A percentile compares a stretch with the other conserved stretches of the same genome.
These are phyloP conservation scores for Erodium moschatum DNA, from an alignment of 441 rosid species.

Conservation along the genomic window DNA sequence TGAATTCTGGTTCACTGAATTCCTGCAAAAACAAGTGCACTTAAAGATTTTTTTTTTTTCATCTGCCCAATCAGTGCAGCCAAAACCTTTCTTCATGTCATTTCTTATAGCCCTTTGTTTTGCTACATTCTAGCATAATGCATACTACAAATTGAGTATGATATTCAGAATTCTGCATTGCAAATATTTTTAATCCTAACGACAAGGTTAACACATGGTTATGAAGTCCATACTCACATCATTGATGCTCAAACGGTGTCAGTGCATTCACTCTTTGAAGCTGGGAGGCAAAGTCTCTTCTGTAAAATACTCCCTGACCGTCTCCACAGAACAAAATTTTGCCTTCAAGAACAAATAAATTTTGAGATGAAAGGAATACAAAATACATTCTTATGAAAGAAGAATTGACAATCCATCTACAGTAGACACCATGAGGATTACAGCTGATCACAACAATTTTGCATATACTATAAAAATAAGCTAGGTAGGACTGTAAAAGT, in stretches of 20 bases:
- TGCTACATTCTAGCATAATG: background rate
- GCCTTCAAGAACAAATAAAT: constrained; percentile 40
- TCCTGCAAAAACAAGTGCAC: too few species aligned
- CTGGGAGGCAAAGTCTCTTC: constrained; percentile 57
- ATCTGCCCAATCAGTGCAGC: too few species aligned
- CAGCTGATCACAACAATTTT: background rate
- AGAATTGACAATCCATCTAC: background rate
- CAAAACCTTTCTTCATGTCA: background rate
- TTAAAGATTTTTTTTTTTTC: too few species aligned
- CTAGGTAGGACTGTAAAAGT: background rate
- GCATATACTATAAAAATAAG: background rate
- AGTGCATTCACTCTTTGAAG: constrained; percentile 38
- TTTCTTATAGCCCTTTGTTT: background rate
- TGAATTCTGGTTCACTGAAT: too few species aligned
- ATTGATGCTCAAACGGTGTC: background rate
- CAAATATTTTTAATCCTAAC: background rate
- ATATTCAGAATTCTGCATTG: background rate
- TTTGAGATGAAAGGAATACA: background rate
- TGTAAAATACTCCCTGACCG: constrained; percentile 63
- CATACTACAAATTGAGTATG: background rate
- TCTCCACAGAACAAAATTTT: constrained; percentile 64
- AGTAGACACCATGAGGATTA: background rate
- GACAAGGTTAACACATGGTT: background rate
- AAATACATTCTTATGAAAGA: background rate
- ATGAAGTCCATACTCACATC: background rate